Evolutionary conservation across 371 early-diverging fungal species (phyloP).

Genomic region (Actinomucor elegans): DNA sequence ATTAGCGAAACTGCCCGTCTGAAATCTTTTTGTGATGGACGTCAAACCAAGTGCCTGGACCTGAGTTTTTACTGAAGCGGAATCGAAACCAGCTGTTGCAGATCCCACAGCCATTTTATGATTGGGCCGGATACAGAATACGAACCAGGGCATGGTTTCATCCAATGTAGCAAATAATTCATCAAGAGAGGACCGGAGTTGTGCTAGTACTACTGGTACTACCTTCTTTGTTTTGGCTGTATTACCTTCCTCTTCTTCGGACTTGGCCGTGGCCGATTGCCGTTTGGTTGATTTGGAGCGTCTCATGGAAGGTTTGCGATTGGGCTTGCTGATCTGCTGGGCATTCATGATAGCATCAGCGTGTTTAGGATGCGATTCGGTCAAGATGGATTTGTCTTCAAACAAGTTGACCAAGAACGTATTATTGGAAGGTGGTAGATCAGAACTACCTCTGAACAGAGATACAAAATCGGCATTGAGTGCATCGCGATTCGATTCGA

Average conservation of each 20-base stretch:
- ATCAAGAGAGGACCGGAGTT: slow-evolving; percentile 70
- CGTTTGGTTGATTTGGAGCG: slow-evolving; percentile 37
- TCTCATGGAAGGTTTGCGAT: slow-evolving; percentile 50
- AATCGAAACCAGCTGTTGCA: slow-evolving; percentile 57
- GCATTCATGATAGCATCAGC: slow-evolving; percentile 64
- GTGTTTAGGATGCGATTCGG: slow-evolving; percentile 62
- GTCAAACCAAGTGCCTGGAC: slow-evolving; percentile 57
- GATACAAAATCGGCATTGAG: slow-evolving; percentile 81
- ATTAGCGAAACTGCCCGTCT: slow-evolving; percentile 51
- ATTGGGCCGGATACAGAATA: slow-evolving; percentile 80
- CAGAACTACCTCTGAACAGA: slow-evolving; percentile 54
- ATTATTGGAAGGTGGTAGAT: slow-evolving; percentile 8
- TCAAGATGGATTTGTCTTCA: slow-evolving; percentile 43
- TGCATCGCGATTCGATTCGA: slow-evolving; percentile 70
- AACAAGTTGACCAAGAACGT: slow-evolving; percentile 23
- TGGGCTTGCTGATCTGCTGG: slow-evolving; percentile 55
- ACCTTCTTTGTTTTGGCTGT: neutral
- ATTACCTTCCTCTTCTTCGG: slow-evolving; percentile 5
- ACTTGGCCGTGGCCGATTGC: slow-evolving; percentile 6
- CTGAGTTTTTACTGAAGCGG: slow-evolving; percentile 61
- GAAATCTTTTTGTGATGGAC: slow-evolving; percentile 31
- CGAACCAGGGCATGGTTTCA: slow-evolving; percentile 87
- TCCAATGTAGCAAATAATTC: slow-evolving; percentile 80
- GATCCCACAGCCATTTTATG: slow-evolving; percentile 43
- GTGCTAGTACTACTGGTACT: slow-evolving; percentile 37